Evolutionary conservation across 1,284 basidiomycete species (phyloP).

Genomic region (Tetrapyrgos nigripes): DNA sequence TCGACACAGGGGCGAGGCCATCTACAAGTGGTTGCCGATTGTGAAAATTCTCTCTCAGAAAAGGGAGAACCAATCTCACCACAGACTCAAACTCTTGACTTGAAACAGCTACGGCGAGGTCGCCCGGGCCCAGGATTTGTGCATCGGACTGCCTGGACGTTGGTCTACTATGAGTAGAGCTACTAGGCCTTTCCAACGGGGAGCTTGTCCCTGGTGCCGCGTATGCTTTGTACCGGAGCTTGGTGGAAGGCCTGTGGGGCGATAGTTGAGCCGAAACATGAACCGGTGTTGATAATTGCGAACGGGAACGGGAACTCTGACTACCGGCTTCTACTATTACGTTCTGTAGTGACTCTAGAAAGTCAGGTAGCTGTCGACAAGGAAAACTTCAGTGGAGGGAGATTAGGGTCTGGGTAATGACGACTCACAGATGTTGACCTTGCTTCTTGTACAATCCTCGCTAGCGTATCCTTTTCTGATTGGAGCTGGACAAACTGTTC

Average conservation of each 20-base stretch:
- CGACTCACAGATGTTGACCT: constrained; percentile 57
- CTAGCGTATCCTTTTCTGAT: constrained; percentile 48
- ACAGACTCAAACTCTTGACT: constrained; percentile 43
- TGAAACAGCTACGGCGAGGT: constrained; percentile 57
- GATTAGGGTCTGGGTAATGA: constrained; percentile 3
- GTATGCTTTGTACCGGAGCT: constrained; percentile 75
- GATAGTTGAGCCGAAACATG: constrained; percentile 38
- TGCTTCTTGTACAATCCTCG: constrained; percentile 50
- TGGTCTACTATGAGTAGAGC: too few relatives aligned
- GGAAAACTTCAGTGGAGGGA: constrained; percentile 13
- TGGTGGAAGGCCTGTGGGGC: constrained; percentile 42
- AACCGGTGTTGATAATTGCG: constrained; percentile 4
- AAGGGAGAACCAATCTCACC: too few relatives aligned
- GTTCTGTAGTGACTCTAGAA: constrained; percentile 57
- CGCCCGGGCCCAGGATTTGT: too few relatives aligned
- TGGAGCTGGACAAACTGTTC: constrained; percentile 63
- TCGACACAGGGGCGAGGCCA: too few relatives aligned
- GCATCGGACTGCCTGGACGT: not conserved
- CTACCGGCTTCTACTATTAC: not conserved
- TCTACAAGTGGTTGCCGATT: not conserved
- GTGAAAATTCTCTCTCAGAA: too few relatives aligned
- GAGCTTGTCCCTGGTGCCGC: constrained; percentile 53
- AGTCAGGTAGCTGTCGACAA: constrained; percentile 67
- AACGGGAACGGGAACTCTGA: not conserved
- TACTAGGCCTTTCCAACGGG: too few relatives aligned